A percentile compares a stretch with the other conserved stretches of the same genome.
phyloP scores from a whole-genome alignment of 148 eudicot genomes.

The Agrostemma githago region DNA sequence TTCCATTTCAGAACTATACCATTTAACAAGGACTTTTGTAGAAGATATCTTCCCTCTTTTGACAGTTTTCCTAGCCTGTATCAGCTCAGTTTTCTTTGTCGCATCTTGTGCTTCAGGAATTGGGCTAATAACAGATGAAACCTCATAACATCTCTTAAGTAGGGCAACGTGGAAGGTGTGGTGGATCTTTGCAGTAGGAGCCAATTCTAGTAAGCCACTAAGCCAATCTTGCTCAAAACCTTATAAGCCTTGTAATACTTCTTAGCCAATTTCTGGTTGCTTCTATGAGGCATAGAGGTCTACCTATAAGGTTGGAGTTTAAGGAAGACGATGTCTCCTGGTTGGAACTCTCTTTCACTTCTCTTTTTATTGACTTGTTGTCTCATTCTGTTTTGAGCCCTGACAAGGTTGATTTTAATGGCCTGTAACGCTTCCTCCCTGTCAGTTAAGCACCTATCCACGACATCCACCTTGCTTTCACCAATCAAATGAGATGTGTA shows the following conservation, averaged over 20 bases:
- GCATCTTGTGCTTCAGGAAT: not conserved
- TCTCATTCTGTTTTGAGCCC: not conserved
- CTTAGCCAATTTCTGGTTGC: no score
- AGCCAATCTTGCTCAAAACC: no score
- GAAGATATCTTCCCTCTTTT: not conserved
- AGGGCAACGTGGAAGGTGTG: not conserved
- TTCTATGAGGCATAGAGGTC: no score
- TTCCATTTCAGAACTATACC: not conserved
- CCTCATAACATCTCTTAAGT: not conserved
- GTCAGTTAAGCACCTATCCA: not conserved
- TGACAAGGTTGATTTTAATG: not conserved
- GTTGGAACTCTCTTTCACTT: no score
- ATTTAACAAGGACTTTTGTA: not conserved
- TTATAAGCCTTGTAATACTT: no score
- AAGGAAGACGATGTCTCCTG: no score
- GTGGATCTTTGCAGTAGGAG: not conserved
- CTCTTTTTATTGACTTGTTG: not conserved
- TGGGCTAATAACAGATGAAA: no score
- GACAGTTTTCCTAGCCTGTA: not conserved
- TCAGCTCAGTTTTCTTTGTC: not conserved
- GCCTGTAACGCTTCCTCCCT: not conserved
- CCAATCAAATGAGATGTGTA: not conserved
- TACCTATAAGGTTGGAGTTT: no score
- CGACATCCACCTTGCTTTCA: not conserved
- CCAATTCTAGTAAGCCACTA: not conserved